Conservation (phyloP, 2,329 filamentous ascomycete species). For the Phialophora macrospora region DNA sequence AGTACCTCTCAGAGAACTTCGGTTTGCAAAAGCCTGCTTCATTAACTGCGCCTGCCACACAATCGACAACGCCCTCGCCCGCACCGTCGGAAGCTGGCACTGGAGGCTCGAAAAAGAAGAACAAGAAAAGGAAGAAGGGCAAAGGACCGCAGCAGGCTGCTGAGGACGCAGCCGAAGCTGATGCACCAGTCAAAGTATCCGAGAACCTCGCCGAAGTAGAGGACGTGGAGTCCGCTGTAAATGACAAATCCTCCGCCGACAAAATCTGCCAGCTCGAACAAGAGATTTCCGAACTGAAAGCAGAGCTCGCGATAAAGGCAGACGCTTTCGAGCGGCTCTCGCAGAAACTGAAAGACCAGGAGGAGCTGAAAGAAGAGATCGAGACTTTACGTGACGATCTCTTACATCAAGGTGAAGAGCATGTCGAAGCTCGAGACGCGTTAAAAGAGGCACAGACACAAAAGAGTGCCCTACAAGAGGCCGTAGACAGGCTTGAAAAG, state of each 20-base stretch:
- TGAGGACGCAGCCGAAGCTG: conserved; percentile 49
- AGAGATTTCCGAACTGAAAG: conserved; percentile 38
- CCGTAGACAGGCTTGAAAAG: conserved; percentile 70
- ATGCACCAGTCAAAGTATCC: conserved; percentile 44
- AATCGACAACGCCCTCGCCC: conserved; percentile 34
- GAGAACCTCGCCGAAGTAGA: conserved; percentile 38
- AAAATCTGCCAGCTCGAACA: conserved; percentile 42
- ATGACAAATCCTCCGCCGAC: background rate
- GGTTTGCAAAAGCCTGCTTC: conserved; percentile 28
- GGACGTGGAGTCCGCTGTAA: conserved; percentile 9
- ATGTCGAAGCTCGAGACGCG: conserved; percentile 80
- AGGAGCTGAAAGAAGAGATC: conserved; percentile 82
- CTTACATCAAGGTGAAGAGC: conserved; percentile 76
- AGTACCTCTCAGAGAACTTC: conserved; percentile 48
- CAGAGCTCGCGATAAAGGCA: conserved; percentile 62
- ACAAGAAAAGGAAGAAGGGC: conserved; percentile 82
- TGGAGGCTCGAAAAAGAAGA: conserved; percentile 66
- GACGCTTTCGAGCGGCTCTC: conserved; percentile 72
- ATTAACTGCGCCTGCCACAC: conserved; percentile 16
- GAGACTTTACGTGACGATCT: conserved; percentile 81
- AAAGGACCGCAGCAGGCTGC: conserved; percentile 47
- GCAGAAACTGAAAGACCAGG: conserved; percentile 73
- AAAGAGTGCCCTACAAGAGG: conserved; percentile 68
- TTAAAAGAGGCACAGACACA: conserved; percentile 71
- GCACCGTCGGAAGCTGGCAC: conserved; percentile 36